Conservation (phyloP, 1,284 basidiomycete genomes). For the Cryptococcus floricola region DNA sequence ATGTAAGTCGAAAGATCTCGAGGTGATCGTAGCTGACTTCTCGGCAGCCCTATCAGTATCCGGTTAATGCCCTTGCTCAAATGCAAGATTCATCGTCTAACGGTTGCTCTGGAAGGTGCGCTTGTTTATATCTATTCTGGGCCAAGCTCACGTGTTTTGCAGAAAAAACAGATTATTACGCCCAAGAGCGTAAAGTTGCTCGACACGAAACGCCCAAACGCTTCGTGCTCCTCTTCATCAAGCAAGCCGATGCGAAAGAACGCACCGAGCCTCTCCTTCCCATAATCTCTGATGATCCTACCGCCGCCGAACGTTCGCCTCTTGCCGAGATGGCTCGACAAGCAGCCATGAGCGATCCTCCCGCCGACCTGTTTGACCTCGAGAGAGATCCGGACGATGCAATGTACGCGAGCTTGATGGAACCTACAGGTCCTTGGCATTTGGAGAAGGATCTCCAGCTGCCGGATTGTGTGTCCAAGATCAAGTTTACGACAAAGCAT, state of each 20-base stretch:
- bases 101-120: slow-evolving; percentile 77
- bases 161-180: slow-evolving; percentile 79
- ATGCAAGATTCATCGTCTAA: slow-evolving; percentile 73
- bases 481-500: slow-evolving; percentile 82
- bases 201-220: slow-evolving; percentile 69
- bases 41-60: slow-evolving; percentile 63
- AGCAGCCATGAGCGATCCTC: slow-evolving; percentile 40
- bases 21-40: background rate
- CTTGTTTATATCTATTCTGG: slow-evolving; percentile 10
- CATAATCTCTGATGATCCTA: slow-evolving; percentile 51
- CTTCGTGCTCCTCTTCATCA: slow-evolving; percentile 66
- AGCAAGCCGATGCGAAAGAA: slow-evolving; percentile 53
- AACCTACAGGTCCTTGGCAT: slow-evolving; percentile 57
- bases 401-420: slow-evolving; percentile 50
- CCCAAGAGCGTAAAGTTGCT: slow-evolving; percentile 64
- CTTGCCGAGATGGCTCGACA: slow-evolving; percentile 46
- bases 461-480: slow-evolving; percentile 51
- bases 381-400: slow-evolving; percentile 42
- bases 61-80: slow-evolving; percentile 81
- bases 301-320: slow-evolving; percentile 50
- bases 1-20: slow-evolving; percentile 50
- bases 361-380: slow-evolving; percentile 21
- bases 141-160: slow-evolving; percentile 3
- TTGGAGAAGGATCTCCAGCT: slow-evolving; percentile 51
- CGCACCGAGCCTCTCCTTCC: slow-evolving; percentile 53